These are phyloP conservation scores for Alternaria consortialis DNA, from an alignment of 2,329 filamentous ascomycete genomes.

Conservation along the genomic window DNA sequence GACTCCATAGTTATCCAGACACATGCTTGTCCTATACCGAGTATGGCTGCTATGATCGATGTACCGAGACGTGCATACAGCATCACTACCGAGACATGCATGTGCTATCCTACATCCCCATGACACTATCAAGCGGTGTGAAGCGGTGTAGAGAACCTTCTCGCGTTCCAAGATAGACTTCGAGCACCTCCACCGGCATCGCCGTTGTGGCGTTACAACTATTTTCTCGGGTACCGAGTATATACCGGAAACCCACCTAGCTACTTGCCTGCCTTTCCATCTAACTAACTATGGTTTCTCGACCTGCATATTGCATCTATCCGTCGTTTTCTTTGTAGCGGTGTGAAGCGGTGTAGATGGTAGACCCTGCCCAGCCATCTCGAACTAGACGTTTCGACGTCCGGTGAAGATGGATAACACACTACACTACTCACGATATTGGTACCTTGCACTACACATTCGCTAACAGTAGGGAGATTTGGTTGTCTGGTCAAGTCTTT, in stretches of 20 bases:
- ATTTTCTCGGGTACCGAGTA: background rate
- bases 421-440: background rate
- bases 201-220: background rate
- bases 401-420: slow-evolving; percentile 16
- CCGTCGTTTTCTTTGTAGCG: slow-evolving; percentile 7
- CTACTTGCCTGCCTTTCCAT: background rate
- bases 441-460: background rate
- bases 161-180: background rate
- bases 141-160: background rate
- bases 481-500: background rate
- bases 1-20: background rate
- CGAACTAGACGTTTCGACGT: background rate
- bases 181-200: background rate
- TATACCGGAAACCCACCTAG: background rate
- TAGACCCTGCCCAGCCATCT: background rate
- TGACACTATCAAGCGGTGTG: background rate
- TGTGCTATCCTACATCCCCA: background rate
- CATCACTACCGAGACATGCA: background rate
- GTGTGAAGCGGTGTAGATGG: slow-evolving; percentile 31
- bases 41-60: background rate
- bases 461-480: slow-evolving; percentile 1
- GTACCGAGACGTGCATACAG: background rate
- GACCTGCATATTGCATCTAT: background rate
- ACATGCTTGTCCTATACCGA: too few relatives aligned
- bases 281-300: background rate